phyloP scores from a whole-genome alignment of 2,329 filamentous ascomycete genomes.

The Colletotrichum euphorbiae region DNA sequence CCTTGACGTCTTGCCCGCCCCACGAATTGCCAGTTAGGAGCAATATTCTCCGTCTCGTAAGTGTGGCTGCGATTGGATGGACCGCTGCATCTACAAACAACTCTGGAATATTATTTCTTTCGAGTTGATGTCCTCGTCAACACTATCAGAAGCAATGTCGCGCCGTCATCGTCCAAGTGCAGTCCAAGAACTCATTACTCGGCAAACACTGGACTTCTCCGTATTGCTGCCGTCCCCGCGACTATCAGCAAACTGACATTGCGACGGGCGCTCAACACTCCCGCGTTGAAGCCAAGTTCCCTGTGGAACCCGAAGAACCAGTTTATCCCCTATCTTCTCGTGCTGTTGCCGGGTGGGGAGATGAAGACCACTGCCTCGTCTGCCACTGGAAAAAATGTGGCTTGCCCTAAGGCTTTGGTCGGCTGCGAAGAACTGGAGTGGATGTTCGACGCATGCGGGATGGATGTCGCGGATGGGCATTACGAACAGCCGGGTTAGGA shows the following conservation, averaged over 20 bases:
- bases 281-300: not conserved
- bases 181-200: not conserved
- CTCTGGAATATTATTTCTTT: not conserved
- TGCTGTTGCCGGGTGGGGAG: not conserved
- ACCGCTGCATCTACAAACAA: constrained; percentile 1
- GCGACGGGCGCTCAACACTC: not conserved
- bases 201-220: not conserved
- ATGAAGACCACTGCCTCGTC: constrained; percentile 1
- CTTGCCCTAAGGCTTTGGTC: constrained; percentile 18
- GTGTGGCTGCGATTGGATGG: constrained; percentile 4
- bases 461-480: constrained; percentile 7
- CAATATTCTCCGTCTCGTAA: constrained; percentile 2
- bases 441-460: constrained; percentile 16
- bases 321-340: not conserved
- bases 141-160: not conserved
- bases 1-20: not conserved
- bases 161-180: not conserved
- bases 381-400: constrained; percentile 2
- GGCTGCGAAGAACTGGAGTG: not conserved
- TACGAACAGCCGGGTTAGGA: constrained; percentile 13
- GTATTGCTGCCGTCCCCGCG: not conserved
- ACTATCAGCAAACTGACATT: not conserved
- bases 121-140: not conserved
- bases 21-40: not conserved
- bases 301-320: constrained; percentile 11